Conservation (phyloP, 169 alveolate species). For the Cryptosporidium andersoni region DNA sequence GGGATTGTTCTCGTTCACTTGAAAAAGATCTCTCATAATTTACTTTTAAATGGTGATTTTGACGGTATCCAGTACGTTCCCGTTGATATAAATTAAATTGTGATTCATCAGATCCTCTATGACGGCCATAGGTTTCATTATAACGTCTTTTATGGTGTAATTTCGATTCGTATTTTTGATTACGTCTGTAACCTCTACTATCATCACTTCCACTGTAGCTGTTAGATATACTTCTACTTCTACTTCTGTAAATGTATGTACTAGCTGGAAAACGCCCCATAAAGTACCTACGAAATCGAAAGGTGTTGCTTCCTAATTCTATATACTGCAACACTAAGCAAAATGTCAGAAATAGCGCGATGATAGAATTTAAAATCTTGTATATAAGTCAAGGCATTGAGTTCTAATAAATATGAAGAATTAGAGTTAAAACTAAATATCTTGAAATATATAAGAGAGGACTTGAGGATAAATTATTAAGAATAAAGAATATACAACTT, state of each 20-base stretch:
- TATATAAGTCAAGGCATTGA: too few species aligned
- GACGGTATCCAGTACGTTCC: neutral
- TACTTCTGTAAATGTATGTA: neutral
- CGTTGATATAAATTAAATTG: neutral
- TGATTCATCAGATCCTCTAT: slow-evolving; percentile 2
- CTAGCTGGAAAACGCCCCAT: too few species aligned
- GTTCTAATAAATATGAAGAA: too few species aligned
- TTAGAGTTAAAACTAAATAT: too few species aligned
- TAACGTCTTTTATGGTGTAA: neutral
- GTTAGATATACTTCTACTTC: neutral
- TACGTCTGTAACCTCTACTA: neutral
- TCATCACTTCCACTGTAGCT: neutral
- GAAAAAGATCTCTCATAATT: slow-evolving; percentile 6
- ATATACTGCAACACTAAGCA: too few species aligned
- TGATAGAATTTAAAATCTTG: too few species aligned
- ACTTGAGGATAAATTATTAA: too few species aligned
- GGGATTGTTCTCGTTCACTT: slow-evolving; percentile 71
- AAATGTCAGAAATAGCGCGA: too few species aligned
- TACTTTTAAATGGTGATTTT: neutral
- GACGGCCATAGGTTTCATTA: neutral
- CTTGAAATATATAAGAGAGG: too few species aligned
- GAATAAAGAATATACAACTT: neutral
- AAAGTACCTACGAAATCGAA: too few species aligned
- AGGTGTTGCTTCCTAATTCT: too few species aligned
- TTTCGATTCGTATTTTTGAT: neutral